These are phyloP conservation scores for Chlorociboria aeruginascens DNA, from an alignment of 495 filamentous ascomycete species.

Conservation along the genomic window DNA sequence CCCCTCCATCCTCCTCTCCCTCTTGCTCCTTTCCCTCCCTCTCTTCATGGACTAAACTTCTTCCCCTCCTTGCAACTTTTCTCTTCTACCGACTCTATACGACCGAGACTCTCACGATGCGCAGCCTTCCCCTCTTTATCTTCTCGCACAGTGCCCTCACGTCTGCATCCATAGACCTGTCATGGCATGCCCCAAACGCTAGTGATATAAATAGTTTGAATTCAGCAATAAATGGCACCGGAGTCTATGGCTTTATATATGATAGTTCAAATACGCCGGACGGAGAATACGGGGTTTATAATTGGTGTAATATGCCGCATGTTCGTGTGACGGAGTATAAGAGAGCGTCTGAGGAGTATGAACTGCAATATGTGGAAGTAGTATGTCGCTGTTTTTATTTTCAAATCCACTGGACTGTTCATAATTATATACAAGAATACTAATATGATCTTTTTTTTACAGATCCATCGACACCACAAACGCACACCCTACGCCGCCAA, in stretches of 20 bases:
- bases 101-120: no score
- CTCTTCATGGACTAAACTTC: no score
- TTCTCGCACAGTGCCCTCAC: no score
- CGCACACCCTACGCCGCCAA: slow-evolving; percentile 59
- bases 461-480: slow-evolving; percentile 66
- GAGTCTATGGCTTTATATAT: slow-evolving; percentile 53
- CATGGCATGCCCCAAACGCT: slow-evolving; percentile 45
- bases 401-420: background rate
- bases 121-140: no score
- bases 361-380: slow-evolving; percentile 55
- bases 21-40: no score
- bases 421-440: background rate
- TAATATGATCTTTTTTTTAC: background rate
- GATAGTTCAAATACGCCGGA: slow-evolving; percentile 39
- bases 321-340: slow-evolving; percentile 46
- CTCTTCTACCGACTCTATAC: no score
- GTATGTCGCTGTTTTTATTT: slow-evolving; percentile 21
- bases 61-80: no score
- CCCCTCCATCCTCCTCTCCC: no score
- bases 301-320: slow-evolving; percentile 73
- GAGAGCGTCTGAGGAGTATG: slow-evolving; percentile 31
- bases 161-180: slow-evolving; percentile 25
- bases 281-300: slow-evolving; percentile 43
- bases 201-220: slow-evolving; percentile 45
- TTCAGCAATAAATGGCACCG: slow-evolving; percentile 34